Base-by-base conservation (phyloP, 768 basidiomycete genomes). In the Boletus reticulatus region DNA sequence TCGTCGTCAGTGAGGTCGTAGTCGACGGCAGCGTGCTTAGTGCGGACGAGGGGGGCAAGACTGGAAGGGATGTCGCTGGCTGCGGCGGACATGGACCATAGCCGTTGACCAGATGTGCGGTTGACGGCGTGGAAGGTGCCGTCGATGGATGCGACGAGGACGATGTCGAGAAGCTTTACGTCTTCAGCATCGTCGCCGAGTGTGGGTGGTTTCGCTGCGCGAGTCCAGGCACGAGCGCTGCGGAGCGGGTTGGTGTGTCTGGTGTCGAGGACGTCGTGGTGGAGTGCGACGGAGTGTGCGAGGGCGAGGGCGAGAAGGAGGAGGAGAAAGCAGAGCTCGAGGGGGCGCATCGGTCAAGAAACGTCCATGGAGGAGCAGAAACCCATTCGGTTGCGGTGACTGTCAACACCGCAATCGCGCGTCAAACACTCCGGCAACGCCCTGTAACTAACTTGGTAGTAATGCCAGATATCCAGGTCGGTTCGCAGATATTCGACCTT, bases 81-180 rank as follows among this genome's bases (percentile, higher is more conserved):
- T 45, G 80, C 79, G 16, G 85, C 81, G 9, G 86, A 81, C 85
- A 94, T 89, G 36, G 92, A 93, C 96, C 96, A 99, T 0, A 94
- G 76, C 10, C 83, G 78, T 16, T 81, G 80, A 0, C 96, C 96
- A 0, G 88, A 87, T 0, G 88, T 86, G 57, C 96, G 78, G 66
- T 96, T 94, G 60, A 98, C 78, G 0, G 94, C 97, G 76, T 98
- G 95, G 34, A 99, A 86, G 55, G 87, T 92, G 24, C 96, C 96
- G 73, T 98, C 95, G 27, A 99, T 86, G 8, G 94, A 94, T 1
- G 94, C 92, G 12, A 96, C 82, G 17, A 99, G 83, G 27, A 97
- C 89, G 52, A 91, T 81, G 64, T 96, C 89, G 56, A 94, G 71
- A 12, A 96, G 74, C 48, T 87, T 80, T 19, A 85, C 76, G 53